Percentiles rank a stretch among this genome's conserved stretches.
These are phyloP conservation scores for Fusarium secorum DNA, from an alignment of 2,329 filamentous ascomycete species.

Conservation along the genomic window DNA sequence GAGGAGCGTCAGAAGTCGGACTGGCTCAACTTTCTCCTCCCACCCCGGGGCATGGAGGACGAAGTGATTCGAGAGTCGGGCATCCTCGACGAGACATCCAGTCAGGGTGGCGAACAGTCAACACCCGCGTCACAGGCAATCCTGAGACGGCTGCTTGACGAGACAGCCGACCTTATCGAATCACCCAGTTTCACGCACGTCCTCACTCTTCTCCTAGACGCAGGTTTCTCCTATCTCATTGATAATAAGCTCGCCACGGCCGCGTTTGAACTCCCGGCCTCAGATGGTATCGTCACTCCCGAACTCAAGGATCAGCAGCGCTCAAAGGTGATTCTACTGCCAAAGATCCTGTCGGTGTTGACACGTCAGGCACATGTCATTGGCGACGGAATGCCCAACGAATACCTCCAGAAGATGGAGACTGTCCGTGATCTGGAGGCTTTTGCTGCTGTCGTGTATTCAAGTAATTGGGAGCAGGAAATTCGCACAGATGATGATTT, in stretches of 20 bases:
- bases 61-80: slow-evolving; percentile 87
- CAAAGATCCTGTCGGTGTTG: slow-evolving; percentile 87
- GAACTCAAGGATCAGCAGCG: slow-evolving; percentile 61
- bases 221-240: slow-evolving; percentile 83
- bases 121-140: slow-evolving; percentile 60
- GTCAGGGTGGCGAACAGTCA: slow-evolving; percentile 45
- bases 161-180: slow-evolving; percentile 94
- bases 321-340: slow-evolving; percentile 74
- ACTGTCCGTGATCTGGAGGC: slow-evolving; percentile 78
- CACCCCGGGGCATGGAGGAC: slow-evolving; percentile 78
- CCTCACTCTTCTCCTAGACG: slow-evolving; percentile 83
- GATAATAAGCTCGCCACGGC: slow-evolving; percentile 81
- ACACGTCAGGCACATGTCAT: slow-evolving; percentile 91
- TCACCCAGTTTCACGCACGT: slow-evolving; percentile 91
- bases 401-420: slow-evolving; percentile 79
- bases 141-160: slow-evolving; percentile 86
- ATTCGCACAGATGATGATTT: slow-evolving; percentile 58
- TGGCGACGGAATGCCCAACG: slow-evolving; percentile 77
- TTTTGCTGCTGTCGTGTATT: slow-evolving; percentile 87
- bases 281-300: slow-evolving; percentile 50
- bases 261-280: slow-evolving; percentile 70
- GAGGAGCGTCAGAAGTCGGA: slow-evolving; percentile 56
- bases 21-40: slow-evolving; percentile 88
- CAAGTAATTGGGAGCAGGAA: slow-evolving; percentile 80
- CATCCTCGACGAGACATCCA: slow-evolving; percentile 65